Conservation (phyloP, 139 green algal species). For the Closterium sp. region DNA sequence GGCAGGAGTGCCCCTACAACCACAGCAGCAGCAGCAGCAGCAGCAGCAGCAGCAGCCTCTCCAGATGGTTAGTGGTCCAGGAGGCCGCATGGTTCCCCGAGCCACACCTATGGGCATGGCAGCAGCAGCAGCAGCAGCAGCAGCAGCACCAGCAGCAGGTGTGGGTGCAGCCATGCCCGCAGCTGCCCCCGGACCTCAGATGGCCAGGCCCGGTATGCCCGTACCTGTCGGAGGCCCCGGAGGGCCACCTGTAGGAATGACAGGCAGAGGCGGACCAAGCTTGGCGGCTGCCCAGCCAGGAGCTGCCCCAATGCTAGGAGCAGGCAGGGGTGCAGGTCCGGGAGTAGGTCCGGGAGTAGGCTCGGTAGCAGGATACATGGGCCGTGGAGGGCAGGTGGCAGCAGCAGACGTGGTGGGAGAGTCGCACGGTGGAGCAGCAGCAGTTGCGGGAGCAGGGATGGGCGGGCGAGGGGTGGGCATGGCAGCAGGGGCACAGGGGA, state of each 20-base stretch:
- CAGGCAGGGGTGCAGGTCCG: background rate
- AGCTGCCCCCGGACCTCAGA: background rate
- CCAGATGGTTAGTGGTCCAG: background rate
- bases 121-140: background rate
- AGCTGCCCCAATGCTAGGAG: background rate
- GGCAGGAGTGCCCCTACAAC: background rate
- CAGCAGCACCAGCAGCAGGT: background rate
- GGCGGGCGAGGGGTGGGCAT: background rate
- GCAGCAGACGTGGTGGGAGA: background rate
- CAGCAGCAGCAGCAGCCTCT: background rate
- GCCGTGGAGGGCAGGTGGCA: background rate
- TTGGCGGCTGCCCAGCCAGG: background rate
- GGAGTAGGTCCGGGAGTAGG: background rate
- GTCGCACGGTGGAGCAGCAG: background rate
- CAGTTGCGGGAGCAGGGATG: background rate
- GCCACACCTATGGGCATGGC: background rate
- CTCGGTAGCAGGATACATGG: background rate
- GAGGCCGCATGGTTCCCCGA: background rate
- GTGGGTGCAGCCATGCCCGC: background rate
- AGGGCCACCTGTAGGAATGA: background rate
- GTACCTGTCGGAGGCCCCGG: background rate
- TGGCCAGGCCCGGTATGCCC: background rate
- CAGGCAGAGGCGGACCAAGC: background rate
- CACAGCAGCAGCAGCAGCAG: background rate
- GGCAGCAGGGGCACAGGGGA: background rate